Evolutionary conservation across 805 yeast genomes (phyloP).

Genomic region (Wickerhamiella nectarea): DNA sequence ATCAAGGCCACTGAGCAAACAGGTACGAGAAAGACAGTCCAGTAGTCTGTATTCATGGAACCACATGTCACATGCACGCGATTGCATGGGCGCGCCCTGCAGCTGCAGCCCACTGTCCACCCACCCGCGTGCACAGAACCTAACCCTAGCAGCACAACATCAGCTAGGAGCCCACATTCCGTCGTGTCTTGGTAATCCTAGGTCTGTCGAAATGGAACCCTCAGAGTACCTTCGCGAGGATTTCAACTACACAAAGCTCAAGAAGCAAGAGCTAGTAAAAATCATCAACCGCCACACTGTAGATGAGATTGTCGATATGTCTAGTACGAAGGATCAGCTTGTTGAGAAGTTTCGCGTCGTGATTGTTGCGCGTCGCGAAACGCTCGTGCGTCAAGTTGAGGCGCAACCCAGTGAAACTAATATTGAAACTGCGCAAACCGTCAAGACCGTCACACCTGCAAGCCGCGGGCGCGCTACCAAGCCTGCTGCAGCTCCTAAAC

Average conservation of each 20-base stretch:
- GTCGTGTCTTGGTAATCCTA: too few relatives aligned
- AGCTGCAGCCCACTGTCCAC: too few relatives aligned
- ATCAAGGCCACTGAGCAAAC: too few relatives aligned
- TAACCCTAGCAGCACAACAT: too few relatives aligned
- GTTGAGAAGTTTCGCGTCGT: not conserved
- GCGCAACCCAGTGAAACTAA: conserved; percentile 1
- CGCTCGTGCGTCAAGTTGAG: not conserved
- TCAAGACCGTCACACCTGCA: not conserved
- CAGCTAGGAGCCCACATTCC: too few relatives aligned
- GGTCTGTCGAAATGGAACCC: too few relatives aligned
- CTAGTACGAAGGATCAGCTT: not conserved
- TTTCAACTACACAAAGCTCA: not conserved
- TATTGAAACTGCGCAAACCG: not conserved
- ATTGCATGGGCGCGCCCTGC: too few relatives aligned
- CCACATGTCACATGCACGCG: too few relatives aligned
- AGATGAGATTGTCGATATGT: not conserved
- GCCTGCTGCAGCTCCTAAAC: not conserved
- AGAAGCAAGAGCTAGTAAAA: not conserved
- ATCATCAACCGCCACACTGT: conserved; percentile 2
- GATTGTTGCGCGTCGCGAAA: not conserved
- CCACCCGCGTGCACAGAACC: too few relatives aligned
- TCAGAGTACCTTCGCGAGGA: conserved; percentile 3
- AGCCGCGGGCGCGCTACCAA: conserved; percentile 4
- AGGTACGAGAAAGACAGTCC: too few relatives aligned
- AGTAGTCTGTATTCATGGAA: too few relatives aligned